Evolutionary conservation across 2,329 filamentous ascomycete species (phyloP), one percentile per base, ranked within the genome.

Genomic region (Ambrosiella xylebori): DNA sequence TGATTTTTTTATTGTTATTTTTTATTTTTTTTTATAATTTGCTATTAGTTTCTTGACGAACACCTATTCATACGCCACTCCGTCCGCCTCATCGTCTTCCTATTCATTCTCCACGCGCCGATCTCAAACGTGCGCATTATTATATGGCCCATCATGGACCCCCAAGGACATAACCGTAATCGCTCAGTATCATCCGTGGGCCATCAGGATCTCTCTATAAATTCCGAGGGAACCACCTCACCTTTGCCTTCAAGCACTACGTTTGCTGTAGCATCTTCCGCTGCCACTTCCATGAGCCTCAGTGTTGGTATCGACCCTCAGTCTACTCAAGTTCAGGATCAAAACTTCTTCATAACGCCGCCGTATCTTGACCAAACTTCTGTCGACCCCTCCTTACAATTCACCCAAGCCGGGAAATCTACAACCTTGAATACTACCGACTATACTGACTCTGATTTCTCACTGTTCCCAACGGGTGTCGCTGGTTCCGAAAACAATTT

Each of bases 151-250:
- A 67, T 65, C 65, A 73, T 73, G 71, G 70, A 71, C 67, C 70
- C 71, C 41, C 56, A 56, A 52, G 49, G 49, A 63, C 69, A 71
- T 62, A 65, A 64, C 65, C 70, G 70, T 63, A 68, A 66, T 68
- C 79, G 79, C 67, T 80, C 80, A 66, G 84, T 81, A 64, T 78
- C 76, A 64, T 83, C 82, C 65, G 73, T 74, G 66, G 74, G 75
- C 63, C 75, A 78, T 66, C 76, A 76, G 64, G 74, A 78, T 67
- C 68, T 73, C 73, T 76, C 81, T 82, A 84, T 85, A 83, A 85
- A 77, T 69, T 80, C 81, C 19, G 58, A 54, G 9, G 55, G 50
- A 35, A 54, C 35, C 15, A 38, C 58, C 68, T 77, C 73, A 64
- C 81, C 80, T 69, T 84, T 82, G 65, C 79, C 81, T 65, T 80